Percentiles rank a stretch among this genome's conserved stretches.
Evolutionary conservation across 2,329 filamentous ascomycete species (phyloP).

Genomic region (Fusarium sacchari): DNA sequence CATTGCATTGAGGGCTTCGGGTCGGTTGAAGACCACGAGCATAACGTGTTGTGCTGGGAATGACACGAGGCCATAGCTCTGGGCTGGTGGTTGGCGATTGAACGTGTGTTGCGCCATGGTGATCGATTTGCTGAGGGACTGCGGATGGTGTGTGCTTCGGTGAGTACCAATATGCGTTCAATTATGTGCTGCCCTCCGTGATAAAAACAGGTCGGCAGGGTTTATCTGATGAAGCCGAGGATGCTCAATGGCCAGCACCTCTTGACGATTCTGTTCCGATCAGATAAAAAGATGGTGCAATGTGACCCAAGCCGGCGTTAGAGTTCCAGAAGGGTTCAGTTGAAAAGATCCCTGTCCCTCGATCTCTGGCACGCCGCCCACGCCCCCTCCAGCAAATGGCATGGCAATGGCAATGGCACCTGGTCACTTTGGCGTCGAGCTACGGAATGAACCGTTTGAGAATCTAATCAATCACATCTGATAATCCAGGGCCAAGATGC

Average conservation of each 20-base stretch:
- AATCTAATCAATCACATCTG: slow-evolving; percentile 43
- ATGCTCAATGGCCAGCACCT: slow-evolving; percentile 4
- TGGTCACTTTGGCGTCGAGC: slow-evolving; percentile 20
- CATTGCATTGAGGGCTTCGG: slow-evolving; percentile 40
- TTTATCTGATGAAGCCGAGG: slow-evolving; percentile 32
- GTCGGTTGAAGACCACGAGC: slow-evolving; percentile 42
- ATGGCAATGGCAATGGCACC: too few species aligned
- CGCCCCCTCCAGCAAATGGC: slow-evolving; percentile 11
- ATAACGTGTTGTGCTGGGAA: slow-evolving; percentile 40
- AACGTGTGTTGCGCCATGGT: slow-evolving; percentile 33
- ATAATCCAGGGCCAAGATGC: slow-evolving; percentile 10
- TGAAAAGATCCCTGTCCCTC: slow-evolving; percentile 1
- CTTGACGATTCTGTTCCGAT: slow-evolving; percentile 4
- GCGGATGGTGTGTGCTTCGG: neutral
- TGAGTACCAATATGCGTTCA: neutral
- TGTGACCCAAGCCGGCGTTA: slow-evolving; percentile 19
- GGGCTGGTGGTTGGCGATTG: slow-evolving; percentile 30
- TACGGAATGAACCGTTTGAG: slow-evolving; percentile 33
- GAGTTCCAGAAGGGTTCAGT: neutral
- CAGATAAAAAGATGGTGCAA: slow-evolving; percentile 24
- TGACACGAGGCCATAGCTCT: slow-evolving; percentile 37
- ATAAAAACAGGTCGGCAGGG: slow-evolving; percentile 2
- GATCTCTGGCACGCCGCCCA: neutral
- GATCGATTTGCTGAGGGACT: neutral
- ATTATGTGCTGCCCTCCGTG: slow-evolving; percentile 6